Base-by-base conservation (phyloP, 1,284 basidiomycete genomes). In the Hemileia vastatrix region DNA sequence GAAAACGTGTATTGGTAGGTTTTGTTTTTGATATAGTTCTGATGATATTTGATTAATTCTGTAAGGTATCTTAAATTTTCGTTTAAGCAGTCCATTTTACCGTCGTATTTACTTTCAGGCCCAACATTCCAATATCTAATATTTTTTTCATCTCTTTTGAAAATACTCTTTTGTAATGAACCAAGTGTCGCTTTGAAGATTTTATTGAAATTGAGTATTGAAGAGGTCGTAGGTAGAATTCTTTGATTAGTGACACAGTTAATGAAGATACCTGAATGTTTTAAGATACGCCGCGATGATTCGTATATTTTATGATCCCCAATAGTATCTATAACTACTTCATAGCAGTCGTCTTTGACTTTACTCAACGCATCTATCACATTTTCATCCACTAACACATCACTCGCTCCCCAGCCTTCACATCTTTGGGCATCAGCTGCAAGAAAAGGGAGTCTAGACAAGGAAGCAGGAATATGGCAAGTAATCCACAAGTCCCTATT, bases 401-500 rank as follows among this genome's bases (percentile, higher is more conserved):
- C 59, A n/a, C 49, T 54, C 23, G 59, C 59, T n/a, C 59, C 59
- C 18, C 51, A 31, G 33, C 27, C 24, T 54, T 54, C 52, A 53
- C 51, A 49, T 43, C 52, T 23, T 32, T 43, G 52, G 9, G 44
- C 40, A 13, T 45, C 23, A 6, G 47, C 43, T 24, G 45, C 52
- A 2, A 54, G 47, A 15, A 48, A 51, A 18, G 47, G 52, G 19
- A 61, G 18, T 48, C 51, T 54, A 3, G 36, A 43, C 15, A 44
- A 36, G 11, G 59, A 51, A 6, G 51, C 56, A 1, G 77, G 76
- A 51, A 75, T 75, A 54, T 79, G 78, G 0, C 76, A 77, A 2
- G 77, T 74, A 43, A 78, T 73, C 65, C 77, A 73, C 19, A 78
- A 67, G 18, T 77, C 76, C 21, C 65, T 23, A 15, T 54, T 61